Conservation (phyloP, 257 asterid genomes). For the Fraxinus anomala region DNA sequence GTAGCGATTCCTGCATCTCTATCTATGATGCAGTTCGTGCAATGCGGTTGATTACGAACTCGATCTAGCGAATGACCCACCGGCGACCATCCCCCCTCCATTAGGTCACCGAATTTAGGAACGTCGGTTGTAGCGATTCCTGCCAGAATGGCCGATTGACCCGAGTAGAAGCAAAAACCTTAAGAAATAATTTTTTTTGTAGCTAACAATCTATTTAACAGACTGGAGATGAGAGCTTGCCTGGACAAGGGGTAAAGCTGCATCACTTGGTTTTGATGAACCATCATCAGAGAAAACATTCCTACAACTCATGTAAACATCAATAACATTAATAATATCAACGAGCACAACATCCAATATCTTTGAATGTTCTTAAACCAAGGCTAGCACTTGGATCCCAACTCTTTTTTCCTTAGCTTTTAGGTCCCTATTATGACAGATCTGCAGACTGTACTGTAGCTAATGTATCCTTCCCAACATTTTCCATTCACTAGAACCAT, state of each 20-base stretch:
- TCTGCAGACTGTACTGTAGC: background rate
- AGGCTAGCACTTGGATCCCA: background rate
- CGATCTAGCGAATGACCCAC: no score
- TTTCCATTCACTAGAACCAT: background rate
- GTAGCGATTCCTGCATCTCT: no score
- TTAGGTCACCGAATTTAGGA: no score
- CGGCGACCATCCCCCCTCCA: no score
- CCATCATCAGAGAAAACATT: conserved; percentile 87
- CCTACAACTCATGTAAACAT: conserved; percentile 44
- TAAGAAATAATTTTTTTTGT: background rate
- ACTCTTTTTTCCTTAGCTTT: background rate
- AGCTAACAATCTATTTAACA: conserved; percentile 5
- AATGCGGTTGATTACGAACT: no score
- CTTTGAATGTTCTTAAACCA: background rate
- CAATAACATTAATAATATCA: conserved; percentile 5
- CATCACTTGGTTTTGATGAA: conserved; percentile 55
- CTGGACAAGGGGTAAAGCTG: conserved; percentile 78
- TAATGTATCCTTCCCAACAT: background rate
- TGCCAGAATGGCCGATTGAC: no score
- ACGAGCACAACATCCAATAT: background rate
- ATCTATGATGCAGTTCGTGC: no score
- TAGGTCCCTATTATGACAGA: background rate
- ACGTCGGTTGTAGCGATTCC: no score
- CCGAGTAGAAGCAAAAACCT: no score
- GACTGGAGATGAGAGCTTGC: conserved; percentile 42